Conservation (phyloP, 2,329 filamentous ascomycete species). For the Aspergillus puulaauensis region DNA sequence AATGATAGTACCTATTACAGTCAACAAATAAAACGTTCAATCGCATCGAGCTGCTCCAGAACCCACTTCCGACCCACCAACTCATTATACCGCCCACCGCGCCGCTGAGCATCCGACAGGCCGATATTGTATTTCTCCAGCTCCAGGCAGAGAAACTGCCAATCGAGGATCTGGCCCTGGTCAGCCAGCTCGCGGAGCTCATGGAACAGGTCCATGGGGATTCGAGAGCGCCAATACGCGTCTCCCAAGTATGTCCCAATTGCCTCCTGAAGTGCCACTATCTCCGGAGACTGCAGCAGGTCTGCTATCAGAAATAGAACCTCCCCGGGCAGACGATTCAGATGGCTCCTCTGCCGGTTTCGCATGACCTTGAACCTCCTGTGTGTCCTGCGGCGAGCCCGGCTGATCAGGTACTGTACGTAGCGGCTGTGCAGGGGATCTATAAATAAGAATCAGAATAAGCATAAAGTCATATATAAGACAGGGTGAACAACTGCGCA, state of each 20-base stretch:
- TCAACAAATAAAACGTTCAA: background rate
- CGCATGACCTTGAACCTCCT: too few relatives aligned
- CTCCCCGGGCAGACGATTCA: background rate
- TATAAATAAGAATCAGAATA: too few relatives aligned
- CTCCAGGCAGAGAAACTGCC: conserved; percentile 2
- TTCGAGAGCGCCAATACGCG: conserved; percentile 4
- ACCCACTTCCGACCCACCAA: background rate
- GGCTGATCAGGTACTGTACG: too few relatives aligned
- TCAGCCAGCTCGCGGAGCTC: background rate
- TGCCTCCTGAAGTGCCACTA: background rate
- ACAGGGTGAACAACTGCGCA: too few relatives aligned
- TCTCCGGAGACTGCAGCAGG: background rate
- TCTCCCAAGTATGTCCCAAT: conserved; percentile 2
- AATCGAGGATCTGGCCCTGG: background rate
- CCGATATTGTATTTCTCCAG: background rate
- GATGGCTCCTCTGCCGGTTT: too few relatives aligned
- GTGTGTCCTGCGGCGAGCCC: too few relatives aligned
- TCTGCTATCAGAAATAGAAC: background rate
- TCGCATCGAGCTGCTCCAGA: background rate
- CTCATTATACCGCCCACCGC: background rate
- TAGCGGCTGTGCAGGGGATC: too few relatives aligned
- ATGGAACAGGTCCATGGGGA: background rate
- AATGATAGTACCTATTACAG: too few relatives aligned
- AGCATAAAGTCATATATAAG: too few relatives aligned
- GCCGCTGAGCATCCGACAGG: background rate